Base-by-base conservation (phyloP, 164 flowering plant genomes). In the Vitis rotundifolia region DNA sequence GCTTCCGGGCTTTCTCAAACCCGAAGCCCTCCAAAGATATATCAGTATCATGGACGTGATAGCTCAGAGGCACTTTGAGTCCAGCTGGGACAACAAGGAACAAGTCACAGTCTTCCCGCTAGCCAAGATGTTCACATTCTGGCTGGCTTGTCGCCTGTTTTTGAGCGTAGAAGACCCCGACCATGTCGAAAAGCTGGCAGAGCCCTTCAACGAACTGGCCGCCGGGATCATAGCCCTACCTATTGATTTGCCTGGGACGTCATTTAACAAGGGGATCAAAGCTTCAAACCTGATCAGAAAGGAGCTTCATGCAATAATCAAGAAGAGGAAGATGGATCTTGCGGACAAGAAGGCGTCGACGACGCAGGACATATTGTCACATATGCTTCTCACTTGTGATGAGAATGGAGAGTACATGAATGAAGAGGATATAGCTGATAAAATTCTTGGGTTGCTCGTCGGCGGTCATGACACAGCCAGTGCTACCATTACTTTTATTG, bases 1-100 rank as follows among this genome's bases (percentile, higher is more conserved):
- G 10, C 71, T 77, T 6, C 77, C 77, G 0, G 62, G 31, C 5
- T 73, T 80, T 63, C 18, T 80, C n/a, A 76, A 74, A 5, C 74
- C 80, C 3, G 77, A 80, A 47, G 71, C 83, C 15, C 50, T 80
- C 7, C 76, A 63, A 12, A 59, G 74, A 29, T 74, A 75, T 16
- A 49, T 80, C 1, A 63, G 65, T 1, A 53, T 80, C n/a, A 80
- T 77, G 83, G 83, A 80, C 37, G 5, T 49, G 1, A 49, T 80
- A 3, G 75, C 70, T 8, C 26, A 28, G 18, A 29, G 68, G 26
- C 78, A 76, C 60, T 67, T 76, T 12, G 61, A n/a, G 1, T 2
- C 59, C 2, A 56, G 51, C 0, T 80, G 83, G 83, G 77, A 72
- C 0, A 19, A 55, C 14, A 66, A 73, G n/a, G 60, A 69, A 0